phyloP scores from a whole-genome alignment of 257 asterid genomes.

The Eucommia ulmoides region DNA sequence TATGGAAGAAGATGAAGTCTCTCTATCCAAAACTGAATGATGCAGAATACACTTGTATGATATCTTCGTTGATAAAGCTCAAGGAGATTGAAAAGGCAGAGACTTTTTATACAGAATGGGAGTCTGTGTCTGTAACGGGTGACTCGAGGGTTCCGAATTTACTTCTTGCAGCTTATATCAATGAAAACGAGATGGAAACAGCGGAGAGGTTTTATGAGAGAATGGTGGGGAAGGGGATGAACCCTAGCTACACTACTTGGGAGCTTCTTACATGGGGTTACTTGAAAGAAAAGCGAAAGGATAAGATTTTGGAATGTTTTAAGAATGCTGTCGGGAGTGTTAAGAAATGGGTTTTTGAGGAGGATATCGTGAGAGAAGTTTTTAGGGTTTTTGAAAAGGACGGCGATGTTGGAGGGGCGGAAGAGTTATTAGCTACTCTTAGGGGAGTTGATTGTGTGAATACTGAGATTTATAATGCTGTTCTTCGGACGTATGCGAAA shows the following conservation, averaged over 20 bases:
- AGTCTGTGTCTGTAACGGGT: conserved; percentile 58
- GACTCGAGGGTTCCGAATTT: conserved; percentile 74
- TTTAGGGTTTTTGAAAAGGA: conserved; percentile 44
- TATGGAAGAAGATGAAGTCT: conserved; percentile 79
- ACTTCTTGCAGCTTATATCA: conserved; percentile 73
- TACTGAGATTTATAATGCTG: conserved; percentile 50
- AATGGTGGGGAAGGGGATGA: conserved; percentile 42
- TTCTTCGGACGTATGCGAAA: conserved; percentile 58
- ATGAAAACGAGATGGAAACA: conserved; percentile 37
- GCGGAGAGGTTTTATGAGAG: conserved; percentile 49
- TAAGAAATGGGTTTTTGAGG: conserved; percentile 69
- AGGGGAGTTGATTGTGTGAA: conserved; percentile 42
- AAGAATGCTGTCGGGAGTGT: conserved; percentile 48
- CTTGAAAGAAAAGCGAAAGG: conserved; percentile 38
- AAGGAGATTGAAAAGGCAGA: conserved; percentile 52
- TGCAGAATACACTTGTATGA: conserved; percentile 63
- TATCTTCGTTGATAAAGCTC: conserved; percentile 62
- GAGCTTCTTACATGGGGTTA: conserved; percentile 82
- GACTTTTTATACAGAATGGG: conserved; percentile 73
- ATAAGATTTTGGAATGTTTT: conserved; percentile 48
- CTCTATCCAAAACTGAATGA: conserved; percentile 53
- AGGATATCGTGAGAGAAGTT: conserved; percentile 35
- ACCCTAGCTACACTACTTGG: conserved; percentile 73
- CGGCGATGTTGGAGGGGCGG: conserved; percentile 64
- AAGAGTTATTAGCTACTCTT: conserved; percentile 43